Percentiles rank a stretch among this genome's conserved stretches.
Conservation (phyloP, 192 early-diverging fungal species). For the Phycomyces nitens region DNA sequence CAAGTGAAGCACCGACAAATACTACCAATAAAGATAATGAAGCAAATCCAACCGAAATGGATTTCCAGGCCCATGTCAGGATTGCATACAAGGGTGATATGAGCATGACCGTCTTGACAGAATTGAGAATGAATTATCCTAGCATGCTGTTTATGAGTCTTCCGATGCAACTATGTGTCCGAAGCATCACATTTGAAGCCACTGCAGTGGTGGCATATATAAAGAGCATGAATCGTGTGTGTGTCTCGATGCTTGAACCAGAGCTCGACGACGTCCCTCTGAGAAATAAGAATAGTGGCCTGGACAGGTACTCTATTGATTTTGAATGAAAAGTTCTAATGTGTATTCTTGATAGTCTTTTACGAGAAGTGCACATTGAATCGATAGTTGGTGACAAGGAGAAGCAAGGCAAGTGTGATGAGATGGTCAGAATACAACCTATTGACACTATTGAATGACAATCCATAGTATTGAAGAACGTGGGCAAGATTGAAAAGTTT, state of each 20-base stretch:
- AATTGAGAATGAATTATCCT: constrained; percentile 74
- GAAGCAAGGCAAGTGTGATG: constrained; percentile 54
- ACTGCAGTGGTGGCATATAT: constrained; percentile 66
- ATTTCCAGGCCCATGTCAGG: constrained; percentile 62
- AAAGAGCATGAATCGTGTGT: constrained; percentile 49
- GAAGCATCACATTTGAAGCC: constrained; percentile 68
- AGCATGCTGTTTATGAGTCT: constrained; percentile 69
- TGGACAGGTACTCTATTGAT: constrained; percentile 21
- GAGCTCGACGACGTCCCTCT: constrained; percentile 38
- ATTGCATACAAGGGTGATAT: constrained; percentile 74
- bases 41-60: constrained; percentile 42
- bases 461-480: constrained; percentile 67
- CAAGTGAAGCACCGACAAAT: background rate
- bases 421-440: background rate
- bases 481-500: constrained; percentile 78
- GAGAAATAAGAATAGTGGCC: constrained; percentile 31
- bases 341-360: constrained; percentile 33
- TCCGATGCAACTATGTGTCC: constrained; percentile 67
- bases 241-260: constrained; percentile 72
- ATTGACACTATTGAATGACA: constrained; percentile 1
- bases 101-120: constrained; percentile 63
- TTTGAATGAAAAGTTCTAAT: background rate
- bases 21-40: background rate
- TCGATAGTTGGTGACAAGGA: constrained; percentile 64
- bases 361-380: constrained; percentile 58